Evolutionary conservation across 805 yeast genomes (phyloP), one percentile per base, ranked within the genome.

Genomic region (Groenewaldozyma tartarivorans): DNA sequence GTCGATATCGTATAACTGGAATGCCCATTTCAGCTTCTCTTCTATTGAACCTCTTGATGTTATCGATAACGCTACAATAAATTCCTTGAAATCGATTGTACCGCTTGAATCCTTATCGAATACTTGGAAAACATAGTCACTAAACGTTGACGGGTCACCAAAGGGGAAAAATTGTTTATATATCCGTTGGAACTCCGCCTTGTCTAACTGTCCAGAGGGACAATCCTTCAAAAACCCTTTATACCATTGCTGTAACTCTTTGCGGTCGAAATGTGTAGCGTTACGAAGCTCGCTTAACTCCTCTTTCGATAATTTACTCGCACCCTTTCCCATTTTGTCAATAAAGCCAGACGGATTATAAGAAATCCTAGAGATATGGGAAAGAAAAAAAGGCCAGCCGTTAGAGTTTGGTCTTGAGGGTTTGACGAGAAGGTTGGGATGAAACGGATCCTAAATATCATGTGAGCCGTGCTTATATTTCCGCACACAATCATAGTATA

Each of bases 201-300:
- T 81, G 2, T 87, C 76, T 20, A 92, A 68, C 57, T 81, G 88
- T 1, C 97, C 97, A 26, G 77, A 70, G 1, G 96, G 96, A 58
- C 96, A 90, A 60, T 92, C 98, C 56, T 96, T 72, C 33, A 81
- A 67, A 53, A 92, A 92, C 2, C 97, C 97, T 58, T 90, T 90
- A 58, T 90, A 90, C 99, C 99, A 92, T 57, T 90, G 98, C 61
- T 92, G 97, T 34, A 92, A 72, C 58, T 92, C 98, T 48, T 95
- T 72, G 40, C 88, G 77, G 56, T 90, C 95, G 56, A 92, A 92
- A 54, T 86, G 81, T 0, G 99, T 92, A 19, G 87, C 81, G 55
- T 77, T 79, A 57, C 81, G 82, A 44, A 92, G 73, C 41, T 81
- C 78, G 40, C 82, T 73, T 37, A 92, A 72, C 53, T 92, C 97